Evolutionary conservation across 2,329 filamentous ascomycete species (phyloP), one percentile per base, ranked within the genome.

Genomic region (Colletotrichum scovillei): DNA sequence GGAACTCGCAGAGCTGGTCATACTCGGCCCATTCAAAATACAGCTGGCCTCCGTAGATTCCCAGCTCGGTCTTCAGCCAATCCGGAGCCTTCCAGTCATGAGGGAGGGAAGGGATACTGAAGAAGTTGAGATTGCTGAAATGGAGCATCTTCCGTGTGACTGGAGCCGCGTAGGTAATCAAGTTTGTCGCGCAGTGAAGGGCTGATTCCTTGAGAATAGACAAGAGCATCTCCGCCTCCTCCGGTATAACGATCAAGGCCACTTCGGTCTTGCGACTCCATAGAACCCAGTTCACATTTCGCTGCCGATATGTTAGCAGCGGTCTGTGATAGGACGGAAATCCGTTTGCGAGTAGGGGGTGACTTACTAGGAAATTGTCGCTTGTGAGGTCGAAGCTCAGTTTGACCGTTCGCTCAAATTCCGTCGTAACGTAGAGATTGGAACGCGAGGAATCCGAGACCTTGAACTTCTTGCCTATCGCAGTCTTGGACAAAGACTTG

Each of bases 251-350:
- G 2, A 93, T 78, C 0, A 94, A 74, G 0, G 87, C 91, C 0
- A 83, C 86, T 8, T 88, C 77, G 0, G 82, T 81, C 0, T 75
- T n/a, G 0, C 76, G 75, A 71, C 86, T 89, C 86, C 88, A 92
- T 0, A 93, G 79, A 2, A 94, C 77, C 91, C 90, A 94, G 30
- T 91, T 88, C 0, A 92, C 88, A 0, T 88, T 84, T 1, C 85
- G 82, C 74, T 87, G 74, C 1, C 7, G 11, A 16, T 5, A 52
- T 26, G 62, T 63, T 38, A 63, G 62, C 1, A 53, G 52, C 14
- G 12, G 2, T 14, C 2, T 8, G 4, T 1, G 9, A 12, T 46
- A 12, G n/a, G 9, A 30, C 16, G 5, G 14, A 16, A 7, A 11
- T 16, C 38, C 12, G 14, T 42, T 16, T 16, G 6, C 2, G 22